Conservation (phyloP, 768 basidiomycete genomes). For the Lactifluus echinatus region DNA sequence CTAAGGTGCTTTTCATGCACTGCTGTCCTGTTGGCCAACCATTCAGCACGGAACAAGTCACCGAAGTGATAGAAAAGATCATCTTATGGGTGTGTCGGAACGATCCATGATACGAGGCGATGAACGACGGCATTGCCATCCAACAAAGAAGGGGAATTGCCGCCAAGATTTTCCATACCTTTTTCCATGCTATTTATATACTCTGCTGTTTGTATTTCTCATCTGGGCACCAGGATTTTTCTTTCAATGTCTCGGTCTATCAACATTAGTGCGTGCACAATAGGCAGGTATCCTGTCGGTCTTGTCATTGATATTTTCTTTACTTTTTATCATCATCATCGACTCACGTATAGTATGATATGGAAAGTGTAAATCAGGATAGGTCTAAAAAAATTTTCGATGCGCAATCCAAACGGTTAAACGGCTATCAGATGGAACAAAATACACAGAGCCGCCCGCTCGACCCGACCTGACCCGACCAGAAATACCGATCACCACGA, state of each 20-base stretch:
- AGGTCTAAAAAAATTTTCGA: not conserved
- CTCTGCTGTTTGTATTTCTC: not conserved
- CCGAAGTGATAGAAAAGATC: conserved; percentile 52
- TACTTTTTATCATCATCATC: not conserved
- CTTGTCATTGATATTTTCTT: not conserved
- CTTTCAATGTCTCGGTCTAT: not conserved
- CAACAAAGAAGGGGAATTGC: not conserved
- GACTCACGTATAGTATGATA: not conserved
- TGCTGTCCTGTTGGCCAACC: conserved; percentile 63
- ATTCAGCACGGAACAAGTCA: conserved; percentile 55
- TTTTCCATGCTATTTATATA: not conserved
- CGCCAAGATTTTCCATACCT: not conserved
- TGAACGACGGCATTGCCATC: not conserved
- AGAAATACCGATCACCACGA: too few relatives aligned
- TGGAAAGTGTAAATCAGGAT: too few relatives aligned
- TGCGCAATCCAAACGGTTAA: too few relatives aligned
- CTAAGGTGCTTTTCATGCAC: conserved; percentile 58
- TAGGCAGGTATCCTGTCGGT: not conserved
- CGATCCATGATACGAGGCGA: conserved; percentile 16
- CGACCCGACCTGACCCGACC: too few relatives aligned
- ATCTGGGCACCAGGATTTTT: conserved; percentile 9
- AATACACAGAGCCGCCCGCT: too few relatives aligned
- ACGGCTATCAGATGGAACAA: not conserved
- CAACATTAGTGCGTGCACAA: not conserved
- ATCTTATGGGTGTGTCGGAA: conserved; percentile 46